phyloP scores from a whole-genome alignment of 768 basidiomycete genomes.

The Melanogaster broomeanus region DNA sequence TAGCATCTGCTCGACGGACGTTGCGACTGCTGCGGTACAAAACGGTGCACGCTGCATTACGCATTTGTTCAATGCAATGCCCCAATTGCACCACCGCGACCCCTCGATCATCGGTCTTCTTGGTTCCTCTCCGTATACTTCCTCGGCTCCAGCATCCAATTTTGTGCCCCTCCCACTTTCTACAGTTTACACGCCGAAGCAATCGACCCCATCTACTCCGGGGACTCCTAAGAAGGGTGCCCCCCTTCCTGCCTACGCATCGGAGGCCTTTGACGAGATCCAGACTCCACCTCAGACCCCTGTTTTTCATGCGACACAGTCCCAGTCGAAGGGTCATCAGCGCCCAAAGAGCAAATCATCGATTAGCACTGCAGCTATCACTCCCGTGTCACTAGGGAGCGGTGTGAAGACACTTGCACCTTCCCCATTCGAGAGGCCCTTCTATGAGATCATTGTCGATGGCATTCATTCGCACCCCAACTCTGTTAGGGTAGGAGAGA shows the following conservation, averaged over 20 bases:
- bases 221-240: slow-evolving; percentile 15
- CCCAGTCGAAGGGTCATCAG: background rate
- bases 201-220: slow-evolving; percentile 6
- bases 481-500: slow-evolving; percentile 72
- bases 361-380: slow-evolving; percentile 4
- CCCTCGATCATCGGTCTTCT: slow-evolving; percentile 90
- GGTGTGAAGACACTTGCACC: slow-evolving; percentile 51
- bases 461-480: slow-evolving; percentile 92
- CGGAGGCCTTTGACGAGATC: slow-evolving; percentile 65
- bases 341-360: slow-evolving; percentile 1
- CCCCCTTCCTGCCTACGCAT: slow-evolving; percentile 29
- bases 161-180: slow-evolving; percentile 21
- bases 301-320: slow-evolving; percentile 18
- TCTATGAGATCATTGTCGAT: slow-evolving; percentile 88
- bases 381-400: slow-evolving; percentile 15
- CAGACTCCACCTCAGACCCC: slow-evolving; percentile 60
- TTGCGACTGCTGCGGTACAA: slow-evolving; percentile 69
- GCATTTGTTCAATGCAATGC: slow-evolving; percentile 94
- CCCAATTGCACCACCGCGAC: slow-evolving; percentile 85
- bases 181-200: slow-evolving; percentile 12
- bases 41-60: slow-evolving; percentile 85
- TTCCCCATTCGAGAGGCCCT: slow-evolving; percentile 63
- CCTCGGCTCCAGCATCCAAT: slow-evolving; percentile 40
- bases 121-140: slow-evolving; percentile 70
- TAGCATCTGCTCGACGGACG: slow-evolving; percentile 73